These are phyloP conservation scores for Rosa persica DNA, from an alignment of 306 rosid species.

Conservation along the genomic window DNA sequence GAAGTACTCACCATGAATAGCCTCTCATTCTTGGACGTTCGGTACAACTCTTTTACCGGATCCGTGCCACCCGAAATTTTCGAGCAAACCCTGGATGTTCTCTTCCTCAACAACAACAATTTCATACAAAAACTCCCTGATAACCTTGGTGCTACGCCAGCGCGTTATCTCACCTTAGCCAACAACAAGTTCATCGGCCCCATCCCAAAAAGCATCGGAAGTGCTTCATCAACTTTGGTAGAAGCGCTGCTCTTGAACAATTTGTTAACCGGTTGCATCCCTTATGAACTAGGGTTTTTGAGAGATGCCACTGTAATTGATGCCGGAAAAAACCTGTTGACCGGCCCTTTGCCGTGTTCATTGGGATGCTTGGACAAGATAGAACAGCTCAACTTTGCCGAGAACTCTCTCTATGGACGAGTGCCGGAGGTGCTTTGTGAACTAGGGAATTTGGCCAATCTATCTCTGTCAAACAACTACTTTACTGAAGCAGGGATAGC, in stretches of 20 bases:
- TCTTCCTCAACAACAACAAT: slow-evolving; percentile 47
- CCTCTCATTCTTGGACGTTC: slow-evolving; percentile 38
- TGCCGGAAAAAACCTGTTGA: slow-evolving; percentile 39
- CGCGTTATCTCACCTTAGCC: slow-evolving; percentile 41
- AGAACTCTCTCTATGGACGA: slow-evolving; percentile 37
- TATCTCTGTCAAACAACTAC: slow-evolving; percentile 44
- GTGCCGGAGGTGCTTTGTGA: slow-evolving; percentile 43
- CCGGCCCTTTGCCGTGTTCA: slow-evolving; percentile 47
- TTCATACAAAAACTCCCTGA: slow-evolving; percentile 29
- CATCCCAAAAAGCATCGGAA: slow-evolving; percentile 46
- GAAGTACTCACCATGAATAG: slow-evolving; percentile 20
- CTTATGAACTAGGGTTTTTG: slow-evolving; percentile 46
- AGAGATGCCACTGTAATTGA: slow-evolving; percentile 33
- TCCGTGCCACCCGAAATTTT: slow-evolving; percentile 35
- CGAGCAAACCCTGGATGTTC: slow-evolving; percentile 23
- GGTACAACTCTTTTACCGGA: slow-evolving; percentile 44
- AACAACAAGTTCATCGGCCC: slow-evolving; percentile 49
- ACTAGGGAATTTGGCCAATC: slow-evolving; percentile 32
- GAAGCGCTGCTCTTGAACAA: slow-evolving; percentile 43
- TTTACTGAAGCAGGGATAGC: slow-evolving; percentile 34
- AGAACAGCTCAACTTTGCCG: slow-evolving; percentile 47
- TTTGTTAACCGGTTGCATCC: slow-evolving; percentile 43
- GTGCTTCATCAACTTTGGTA: slow-evolving; percentile 25
- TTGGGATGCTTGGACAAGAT: slow-evolving; percentile 38
- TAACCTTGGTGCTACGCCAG: slow-evolving; percentile 35